These are phyloP conservation scores for Eudorina sp. DNA, from an alignment of 139 green algal genomes.

Conservation along the genomic window DNA sequence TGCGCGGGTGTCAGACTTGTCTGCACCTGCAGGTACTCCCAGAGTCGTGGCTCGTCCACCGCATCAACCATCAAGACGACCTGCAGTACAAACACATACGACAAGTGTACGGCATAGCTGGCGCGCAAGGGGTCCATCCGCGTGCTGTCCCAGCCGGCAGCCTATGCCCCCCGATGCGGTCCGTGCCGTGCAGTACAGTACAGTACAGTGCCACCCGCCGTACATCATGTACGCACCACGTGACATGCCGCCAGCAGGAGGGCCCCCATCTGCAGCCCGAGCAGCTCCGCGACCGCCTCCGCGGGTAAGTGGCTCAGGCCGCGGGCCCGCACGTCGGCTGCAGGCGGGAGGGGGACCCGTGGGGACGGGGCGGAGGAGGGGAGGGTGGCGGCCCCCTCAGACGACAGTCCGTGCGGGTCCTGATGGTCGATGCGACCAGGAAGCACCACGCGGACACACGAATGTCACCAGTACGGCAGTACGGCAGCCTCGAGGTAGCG, in stretches of 20 bases:
- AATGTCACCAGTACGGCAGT: neutral
- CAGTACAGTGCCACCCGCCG: no score
- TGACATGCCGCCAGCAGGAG: constrained; percentile 29
- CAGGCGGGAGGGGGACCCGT: neutral
- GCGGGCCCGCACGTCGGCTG: constrained; percentile 10
- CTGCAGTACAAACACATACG: constrained; percentile 1
- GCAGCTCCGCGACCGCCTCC: constrained; percentile 5
- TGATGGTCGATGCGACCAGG: no score
- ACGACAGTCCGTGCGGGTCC: no score
- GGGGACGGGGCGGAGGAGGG: neutral
- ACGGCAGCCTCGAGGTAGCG: neutral
- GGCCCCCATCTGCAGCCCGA: constrained; percentile 17
- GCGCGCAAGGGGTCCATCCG: neutral
- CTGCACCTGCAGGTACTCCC: constrained; percentile 39
- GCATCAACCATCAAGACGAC: constrained; percentile 35
- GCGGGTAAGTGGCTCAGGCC: neutral
- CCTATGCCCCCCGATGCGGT: neutral
- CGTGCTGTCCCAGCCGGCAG: neutral
- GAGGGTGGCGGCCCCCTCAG: neutral
- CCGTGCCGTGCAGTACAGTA: no score
- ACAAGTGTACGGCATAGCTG: neutral
- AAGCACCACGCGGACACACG: neutral
- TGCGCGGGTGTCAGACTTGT: neutral
- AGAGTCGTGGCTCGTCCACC: constrained; percentile 39
- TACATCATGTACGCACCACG: neutral